Conservation (phyloP, 2,329 filamentous ascomycete species). For the Rosellinia necatrix region DNA sequence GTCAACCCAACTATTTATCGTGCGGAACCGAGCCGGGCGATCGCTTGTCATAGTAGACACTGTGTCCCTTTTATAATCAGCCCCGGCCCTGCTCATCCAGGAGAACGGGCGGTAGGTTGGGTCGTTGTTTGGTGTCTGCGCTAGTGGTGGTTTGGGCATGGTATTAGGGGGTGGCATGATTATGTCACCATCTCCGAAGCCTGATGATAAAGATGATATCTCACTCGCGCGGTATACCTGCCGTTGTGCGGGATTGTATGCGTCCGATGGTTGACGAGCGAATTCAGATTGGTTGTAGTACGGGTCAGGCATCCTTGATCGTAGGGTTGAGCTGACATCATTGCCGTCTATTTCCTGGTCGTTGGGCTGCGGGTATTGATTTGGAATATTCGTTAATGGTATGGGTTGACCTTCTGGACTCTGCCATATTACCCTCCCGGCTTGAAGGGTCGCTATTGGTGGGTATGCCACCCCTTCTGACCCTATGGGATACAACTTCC, state of each 20-base stretch:
- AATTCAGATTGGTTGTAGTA: conserved; percentile 48
- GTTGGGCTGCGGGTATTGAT: conserved; percentile 37
- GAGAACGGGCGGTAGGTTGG: conserved; percentile 40
- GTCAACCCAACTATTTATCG: conserved; percentile 66
- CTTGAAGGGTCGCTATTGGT: conserved; percentile 25
- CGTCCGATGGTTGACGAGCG: conserved; percentile 43
- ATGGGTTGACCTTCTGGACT: conserved; percentile 23
- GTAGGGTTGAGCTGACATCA: conserved; percentile 38
- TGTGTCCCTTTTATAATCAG: conserved; percentile 49
- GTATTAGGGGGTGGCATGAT: conserved; percentile 47
- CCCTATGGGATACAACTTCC: conserved; percentile 29
- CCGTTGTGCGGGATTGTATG: conserved; percentile 43
- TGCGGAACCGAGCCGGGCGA: conserved; percentile 59
- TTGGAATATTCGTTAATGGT: conserved; percentile 31
- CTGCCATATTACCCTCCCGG: conserved; percentile 26
- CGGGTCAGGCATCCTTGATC: conserved; percentile 44
- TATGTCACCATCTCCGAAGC: conserved; percentile 66
- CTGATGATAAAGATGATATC: conserved; percentile 66
- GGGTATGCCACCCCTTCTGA: conserved; percentile 27
- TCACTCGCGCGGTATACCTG: conserved; percentile 52
- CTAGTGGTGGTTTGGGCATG: conserved; percentile 23
- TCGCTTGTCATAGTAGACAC: conserved; percentile 59
- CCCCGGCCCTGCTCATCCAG: conserved; percentile 41
- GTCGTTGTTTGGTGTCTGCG: conserved; percentile 26
- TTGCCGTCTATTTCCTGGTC: conserved; percentile 34